Conservation (phyloP, 2,329 filamentous ascomycete species). For the Lasiodiplodia hormozganensis region DNA sequence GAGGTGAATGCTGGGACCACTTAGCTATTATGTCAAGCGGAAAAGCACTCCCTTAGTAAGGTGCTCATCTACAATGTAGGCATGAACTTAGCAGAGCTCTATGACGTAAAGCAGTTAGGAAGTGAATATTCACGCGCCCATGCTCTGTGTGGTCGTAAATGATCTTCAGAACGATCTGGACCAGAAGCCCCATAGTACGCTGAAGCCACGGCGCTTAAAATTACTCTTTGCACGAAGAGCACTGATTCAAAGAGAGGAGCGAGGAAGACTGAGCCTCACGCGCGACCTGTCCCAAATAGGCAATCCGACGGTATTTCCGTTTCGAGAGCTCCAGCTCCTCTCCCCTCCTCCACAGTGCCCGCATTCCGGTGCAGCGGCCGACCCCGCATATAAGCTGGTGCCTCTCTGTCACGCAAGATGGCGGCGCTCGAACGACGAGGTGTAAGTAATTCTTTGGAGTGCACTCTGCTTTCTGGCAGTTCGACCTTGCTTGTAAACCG, state of each 20-base stretch:
- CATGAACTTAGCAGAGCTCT: neutral
- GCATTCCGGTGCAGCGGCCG: conserved; percentile 4
- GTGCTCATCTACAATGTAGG: neutral
- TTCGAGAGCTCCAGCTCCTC: conserved; percentile 23
- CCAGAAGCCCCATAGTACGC: neutral
- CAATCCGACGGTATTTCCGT: conserved; percentile 23
- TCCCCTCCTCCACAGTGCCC: conserved; percentile 18
- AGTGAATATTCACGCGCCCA: neutral
- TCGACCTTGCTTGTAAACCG: neutral
- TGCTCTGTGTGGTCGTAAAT: neutral
- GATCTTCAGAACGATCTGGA: neutral
- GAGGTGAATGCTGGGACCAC: neutral
- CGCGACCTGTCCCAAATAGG: conserved; percentile 19
- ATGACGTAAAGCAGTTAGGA: neutral
- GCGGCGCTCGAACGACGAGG: neutral
- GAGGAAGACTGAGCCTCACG: conserved; percentile 1
- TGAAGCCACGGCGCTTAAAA: conserved; percentile 6
- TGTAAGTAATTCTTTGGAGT: neutral
- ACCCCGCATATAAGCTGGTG: conserved; percentile 22
- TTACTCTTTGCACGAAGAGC: neutral
- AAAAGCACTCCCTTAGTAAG: neutral
- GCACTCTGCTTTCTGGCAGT: neutral
- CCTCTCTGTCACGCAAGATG: neutral
- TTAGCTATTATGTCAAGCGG: neutral
- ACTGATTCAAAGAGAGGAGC: neutral